Conservation (phyloP, 2,329 filamentous ascomycete species). For the Podosphaera xanthii region DNA sequence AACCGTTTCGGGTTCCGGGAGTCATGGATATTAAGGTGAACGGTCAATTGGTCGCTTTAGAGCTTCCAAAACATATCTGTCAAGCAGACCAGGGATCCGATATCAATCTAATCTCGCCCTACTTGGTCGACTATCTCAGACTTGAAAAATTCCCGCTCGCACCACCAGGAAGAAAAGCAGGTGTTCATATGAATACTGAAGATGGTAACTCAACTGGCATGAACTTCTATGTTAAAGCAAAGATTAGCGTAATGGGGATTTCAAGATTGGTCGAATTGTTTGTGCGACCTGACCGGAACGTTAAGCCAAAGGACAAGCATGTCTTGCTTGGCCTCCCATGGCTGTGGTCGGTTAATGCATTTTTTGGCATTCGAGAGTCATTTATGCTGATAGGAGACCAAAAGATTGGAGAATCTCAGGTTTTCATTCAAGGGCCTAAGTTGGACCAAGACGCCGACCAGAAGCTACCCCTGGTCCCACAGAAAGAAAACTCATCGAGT, state of each 20-base stretch:
- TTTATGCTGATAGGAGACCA: neutral
- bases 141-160: neutral
- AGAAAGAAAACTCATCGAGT: too few relatives aligned
- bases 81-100: neutral
- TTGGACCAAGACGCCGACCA: too few relatives aligned
- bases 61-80: neutral
- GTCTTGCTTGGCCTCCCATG: neutral
- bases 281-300: neutral
- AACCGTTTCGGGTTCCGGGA: neutral
- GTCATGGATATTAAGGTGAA: too few relatives aligned
- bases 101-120: neutral
- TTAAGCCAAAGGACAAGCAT: neutral
- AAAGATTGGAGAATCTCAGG: neutral
- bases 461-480: too few relatives aligned
- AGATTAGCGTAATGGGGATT: neutral
- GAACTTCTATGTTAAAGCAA: neutral
- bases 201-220: neutral
- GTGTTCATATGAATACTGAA: neutral
- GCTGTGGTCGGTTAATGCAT: neutral
- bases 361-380: neutral
- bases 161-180: neutral
- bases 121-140: neutral
- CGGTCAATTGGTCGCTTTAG: neutral
- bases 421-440: too few relatives aligned
- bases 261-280: neutral